Conservation (phyloP, 495 filamentous ascomycete genomes). For the Diplogelasinospora grovesii region DNA sequence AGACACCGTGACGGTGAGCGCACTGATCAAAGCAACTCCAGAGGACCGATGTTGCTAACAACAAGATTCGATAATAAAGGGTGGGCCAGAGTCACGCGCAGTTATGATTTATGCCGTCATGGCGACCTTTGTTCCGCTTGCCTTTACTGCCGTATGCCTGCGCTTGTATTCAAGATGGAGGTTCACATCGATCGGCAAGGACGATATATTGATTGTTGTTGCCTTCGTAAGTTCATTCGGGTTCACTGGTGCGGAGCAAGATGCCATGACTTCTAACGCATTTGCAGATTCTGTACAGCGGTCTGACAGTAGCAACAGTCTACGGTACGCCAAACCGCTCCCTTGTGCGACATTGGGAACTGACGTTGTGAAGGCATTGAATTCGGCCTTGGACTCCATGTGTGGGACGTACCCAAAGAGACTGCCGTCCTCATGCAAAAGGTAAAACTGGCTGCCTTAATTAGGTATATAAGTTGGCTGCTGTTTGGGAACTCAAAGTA, state of each 20-base stretch:
- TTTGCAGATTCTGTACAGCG: conserved; percentile 1
- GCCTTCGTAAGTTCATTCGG: conserved; percentile 4
- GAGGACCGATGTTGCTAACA: too few relatives aligned
- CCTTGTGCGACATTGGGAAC: too few relatives aligned
- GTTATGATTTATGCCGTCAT: conserved; percentile 4
- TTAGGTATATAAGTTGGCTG: too few relatives aligned
- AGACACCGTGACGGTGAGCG: too few relatives aligned
- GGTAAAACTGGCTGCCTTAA: too few relatives aligned
- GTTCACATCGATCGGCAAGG: background rate
- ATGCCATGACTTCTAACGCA: background rate
- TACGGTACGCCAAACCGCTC: too few relatives aligned
- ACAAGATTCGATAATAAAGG: too few relatives aligned
- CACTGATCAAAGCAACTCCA: too few relatives aligned
- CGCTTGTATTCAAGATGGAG: background rate
- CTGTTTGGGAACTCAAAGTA: background rate
- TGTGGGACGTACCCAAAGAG: background rate
- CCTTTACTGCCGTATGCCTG: background rate
- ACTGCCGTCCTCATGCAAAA: background rate
- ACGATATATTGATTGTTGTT: background rate
- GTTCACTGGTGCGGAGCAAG: too few relatives aligned
- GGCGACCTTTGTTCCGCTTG: conserved; percentile 3
- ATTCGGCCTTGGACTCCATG: background rate
- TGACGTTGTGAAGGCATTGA: background rate
- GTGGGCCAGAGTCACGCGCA: too few relatives aligned
- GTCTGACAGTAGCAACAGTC: background rate